Evolutionary conservation across 306 rosid genomes (phyloP), one percentile per base, ranked within the genome.

Genomic region (Vigna unguiculata): DNA sequence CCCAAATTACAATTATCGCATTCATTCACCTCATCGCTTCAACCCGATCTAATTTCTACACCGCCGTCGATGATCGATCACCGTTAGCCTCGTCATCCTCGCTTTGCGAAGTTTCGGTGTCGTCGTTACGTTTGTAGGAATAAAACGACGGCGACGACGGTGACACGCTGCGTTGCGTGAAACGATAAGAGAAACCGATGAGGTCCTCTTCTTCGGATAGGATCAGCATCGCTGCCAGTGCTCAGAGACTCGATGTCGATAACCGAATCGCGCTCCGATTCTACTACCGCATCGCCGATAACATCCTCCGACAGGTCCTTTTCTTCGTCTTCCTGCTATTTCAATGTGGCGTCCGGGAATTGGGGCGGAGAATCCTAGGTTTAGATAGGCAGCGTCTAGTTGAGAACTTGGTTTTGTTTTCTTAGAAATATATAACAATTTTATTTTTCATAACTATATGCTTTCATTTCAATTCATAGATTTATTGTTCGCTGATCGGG

Each of bases 221-320:
- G 72, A 87, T 94, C 61, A 87, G 86, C 88, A 84, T 94, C 72
- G 91, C 96, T 53, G 91, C 88, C 16, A 76, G 87, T 55, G 87
- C 98, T 67, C 96, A 84, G 84, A 85, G 76, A 52, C 83, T 90
- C 47, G 90, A 81, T 24, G 96, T 94, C 47, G 97, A 94, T 41
- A 85, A 94, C 62, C 87, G 96, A 71, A 90, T 94, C 80, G 68
- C 96, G 9, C 91, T 94, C 21, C 91, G 95, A 4, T 89, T 86
- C 64, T 94, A 94, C 81, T 78, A 72, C 24, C 90, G 98, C 80
- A 91, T 94, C 82, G 96, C 98, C 3, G 93, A 94, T 74, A 94
- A 88, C 78, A 77, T 94, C 65, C 91, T 91, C 86, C 87, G 84
- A 78, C 98, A 94, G 98, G 98, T 94, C 43, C 34, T 49, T 66